Evolutionary conservation across 2,329 filamentous ascomycete species (phyloP).

Genomic region (Microcyclosporella mali): DNA sequence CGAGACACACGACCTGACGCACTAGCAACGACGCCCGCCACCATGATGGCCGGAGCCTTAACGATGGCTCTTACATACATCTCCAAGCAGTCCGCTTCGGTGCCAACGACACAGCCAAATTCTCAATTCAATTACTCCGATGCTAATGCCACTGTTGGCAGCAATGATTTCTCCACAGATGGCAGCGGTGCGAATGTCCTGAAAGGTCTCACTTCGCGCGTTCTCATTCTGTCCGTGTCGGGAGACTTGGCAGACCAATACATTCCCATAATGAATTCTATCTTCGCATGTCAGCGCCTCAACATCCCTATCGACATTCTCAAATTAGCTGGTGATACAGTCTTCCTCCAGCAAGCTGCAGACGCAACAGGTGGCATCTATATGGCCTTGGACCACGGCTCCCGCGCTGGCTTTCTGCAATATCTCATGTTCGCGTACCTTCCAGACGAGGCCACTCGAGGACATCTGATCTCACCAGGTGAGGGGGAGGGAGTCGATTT

Average conservation of each 20-base stretch:
- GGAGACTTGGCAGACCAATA: conserved; percentile 84
- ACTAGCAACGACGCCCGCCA: conserved; percentile 64
- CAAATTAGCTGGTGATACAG: conserved; percentile 75
- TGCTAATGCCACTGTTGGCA: conserved; percentile 39
- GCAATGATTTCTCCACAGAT: conserved; percentile 48
- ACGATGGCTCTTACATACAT: conserved; percentile 86
- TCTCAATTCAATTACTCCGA: conserved; percentile 55
- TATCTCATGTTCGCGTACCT: conserved; percentile 93
- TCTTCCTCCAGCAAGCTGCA: conserved; percentile 87
- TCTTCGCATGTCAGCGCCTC: conserved; percentile 87
- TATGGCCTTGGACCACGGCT: conserved; percentile 44
- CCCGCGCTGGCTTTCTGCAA: conserved; percentile 62
- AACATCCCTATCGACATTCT: conserved; percentile 88
- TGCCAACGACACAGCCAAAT: conserved; percentile 42
- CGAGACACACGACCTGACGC: conserved; percentile 58
- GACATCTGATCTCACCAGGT: conserved; percentile 68
- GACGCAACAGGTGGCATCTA: conserved; percentile 67
- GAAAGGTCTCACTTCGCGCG: conserved; percentile 64
- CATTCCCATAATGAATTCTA: conserved; percentile 97
- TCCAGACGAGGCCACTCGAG: conserved; percentile 60
- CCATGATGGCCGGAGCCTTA: conserved; percentile 83
- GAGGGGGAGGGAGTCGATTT: conserved; percentile 82
- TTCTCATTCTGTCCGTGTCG: conserved; percentile 84
- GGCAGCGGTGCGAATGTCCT: conserved; percentile 32
- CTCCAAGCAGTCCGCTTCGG: conserved; percentile 62